Evolutionary conservation across 306 rosid genomes (phyloP).

Genomic region (Malus domestica): DNA sequence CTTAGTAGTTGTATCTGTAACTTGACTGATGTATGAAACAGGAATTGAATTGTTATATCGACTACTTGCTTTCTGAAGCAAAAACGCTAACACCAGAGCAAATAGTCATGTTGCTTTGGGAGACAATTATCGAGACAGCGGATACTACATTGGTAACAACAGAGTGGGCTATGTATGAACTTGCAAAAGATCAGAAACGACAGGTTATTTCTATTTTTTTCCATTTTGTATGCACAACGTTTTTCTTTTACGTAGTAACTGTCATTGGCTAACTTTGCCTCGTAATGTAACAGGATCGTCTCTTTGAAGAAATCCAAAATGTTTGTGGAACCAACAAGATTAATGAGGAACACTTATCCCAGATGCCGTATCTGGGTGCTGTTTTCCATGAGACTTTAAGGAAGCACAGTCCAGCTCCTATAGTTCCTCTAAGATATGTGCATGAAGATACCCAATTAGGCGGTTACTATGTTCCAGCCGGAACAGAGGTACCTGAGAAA

Average conservation of each 20-base stretch:
- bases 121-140: constrained; percentile 67
- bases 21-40: constrained; percentile 12
- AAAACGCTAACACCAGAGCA: constrained; percentile 55
- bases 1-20: constrained; percentile 7
- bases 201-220: constrained; percentile 42
- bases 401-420: constrained; percentile 64
- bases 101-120: constrained; percentile 68
- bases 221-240: not conserved
- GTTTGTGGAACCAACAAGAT: constrained; percentile 53
- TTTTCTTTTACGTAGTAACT: not conserved
- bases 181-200: constrained; percentile 51
- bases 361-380: constrained; percentile 63
- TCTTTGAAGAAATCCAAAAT: constrained; percentile 39
- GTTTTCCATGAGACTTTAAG: constrained; percentile 88
- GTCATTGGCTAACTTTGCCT: not conserved
- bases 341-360: constrained; percentile 51
- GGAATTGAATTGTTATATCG: constrained; percentile 58
- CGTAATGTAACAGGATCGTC: constrained; percentile 38
- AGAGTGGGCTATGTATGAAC: constrained; percentile 93
- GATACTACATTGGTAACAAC: constrained; percentile 75
- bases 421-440: constrained; percentile 62
- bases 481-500: constrained; percentile 51
- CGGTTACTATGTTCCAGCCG: constrained; percentile 76
- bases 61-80: constrained; percentile 56
- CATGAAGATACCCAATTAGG: constrained; percentile 81